These are phyloP conservation scores for Sphagnum fallax DNA, from an alignment of 228 moss, liverwort and hornwort species.

Conservation along the genomic window DNA sequence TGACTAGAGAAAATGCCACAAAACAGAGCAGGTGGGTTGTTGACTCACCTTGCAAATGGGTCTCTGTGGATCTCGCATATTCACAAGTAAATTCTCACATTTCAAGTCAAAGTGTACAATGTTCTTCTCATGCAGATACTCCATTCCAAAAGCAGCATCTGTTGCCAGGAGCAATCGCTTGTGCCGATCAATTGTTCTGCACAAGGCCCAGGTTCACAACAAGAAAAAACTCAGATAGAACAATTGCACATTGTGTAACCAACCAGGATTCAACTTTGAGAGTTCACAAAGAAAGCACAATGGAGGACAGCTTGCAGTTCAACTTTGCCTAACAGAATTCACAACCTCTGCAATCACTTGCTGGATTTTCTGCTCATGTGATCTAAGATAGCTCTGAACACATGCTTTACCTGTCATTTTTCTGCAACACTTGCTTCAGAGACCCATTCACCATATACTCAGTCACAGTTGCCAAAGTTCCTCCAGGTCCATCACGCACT, in stretches of 20 bases:
- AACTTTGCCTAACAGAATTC: too few species aligned
- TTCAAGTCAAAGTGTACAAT: conserved; percentile 97
- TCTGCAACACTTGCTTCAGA: conserved; percentile 92
- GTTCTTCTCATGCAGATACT: conserved; percentile 90
- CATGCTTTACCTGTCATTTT: conserved; percentile 69
- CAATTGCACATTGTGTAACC: too few species aligned
- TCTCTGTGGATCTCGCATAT: conserved; percentile 98
- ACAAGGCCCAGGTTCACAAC: not conserved
- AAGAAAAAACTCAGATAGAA: too few species aligned
- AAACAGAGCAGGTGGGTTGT: too few species aligned
- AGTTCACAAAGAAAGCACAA: too few species aligned
- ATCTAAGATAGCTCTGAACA: too few species aligned
- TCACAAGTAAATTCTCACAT: conserved; percentile 93
- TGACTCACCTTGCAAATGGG: conserved; percentile 87
- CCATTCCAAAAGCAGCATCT: conserved; percentile 99
- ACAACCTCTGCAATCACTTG: too few species aligned
- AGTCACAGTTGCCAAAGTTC: conserved; percentile 90
- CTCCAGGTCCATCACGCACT: conserved; percentile 96
- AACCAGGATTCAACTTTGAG: too few species aligned
- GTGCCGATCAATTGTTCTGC: conserved; percentile 93
- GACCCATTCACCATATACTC: conserved; percentile 99
- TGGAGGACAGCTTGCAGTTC: too few species aligned
- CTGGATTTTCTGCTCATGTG: too few species aligned
- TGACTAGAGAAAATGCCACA: too few species aligned
- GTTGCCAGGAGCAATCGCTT: conserved; percentile 90